Base-by-base conservation (phyloP, 2,329 filamentous ascomycete genomes). In the Monilinia fructigena region DNA sequence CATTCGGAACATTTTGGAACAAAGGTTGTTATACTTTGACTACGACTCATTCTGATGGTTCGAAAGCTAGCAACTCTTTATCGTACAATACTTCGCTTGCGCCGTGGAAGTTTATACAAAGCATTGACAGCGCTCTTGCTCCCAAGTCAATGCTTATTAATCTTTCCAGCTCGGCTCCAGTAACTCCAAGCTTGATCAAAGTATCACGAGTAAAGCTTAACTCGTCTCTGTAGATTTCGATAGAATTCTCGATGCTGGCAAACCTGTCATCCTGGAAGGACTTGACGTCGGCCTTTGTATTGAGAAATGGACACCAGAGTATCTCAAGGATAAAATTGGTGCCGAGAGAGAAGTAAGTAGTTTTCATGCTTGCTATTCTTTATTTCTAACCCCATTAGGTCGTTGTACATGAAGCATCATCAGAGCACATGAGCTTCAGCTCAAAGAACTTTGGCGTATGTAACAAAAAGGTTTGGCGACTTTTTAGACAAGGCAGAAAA, bases 1-100 rank as follows among this genome's bases (percentile, higher is more conserved):
- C 91, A 0, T 96, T 96, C 83, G 93, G 93, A 1, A 91, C 90
- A 8, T 93, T 86, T 73, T 96, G 91, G 91, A 93, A 93, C 61
- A 81, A 82, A 42, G 86, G 86, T 1, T 73, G 69, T 59, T 75
- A 72, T 64, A 74, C 70, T 6, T 31, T 73, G 12, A 55, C 53
- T 12, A 16, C 35, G 18, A 14, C 20, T 6, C 3, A 4, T 26
- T 23, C 26, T 55, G 38, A 26, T n/a, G 35, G 11, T 7, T 5
- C 42, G 2, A 18, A 56, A 11, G 26, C n/a, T 8, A 20, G 31
- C 11, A n/a, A 56, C 7, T 7, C 18, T 11, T 16, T 20, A 26
- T 18, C 40, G 42, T 16, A 45, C 45, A 10, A 50, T 47, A 8
- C 18, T 55, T 26, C 28, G 4, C 10, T n/a, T 48, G 2, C n/a